Evolutionary conservation across 768 basidiomycete genomes (phyloP).

Genomic region (Pulveroboletus frians): DNA sequence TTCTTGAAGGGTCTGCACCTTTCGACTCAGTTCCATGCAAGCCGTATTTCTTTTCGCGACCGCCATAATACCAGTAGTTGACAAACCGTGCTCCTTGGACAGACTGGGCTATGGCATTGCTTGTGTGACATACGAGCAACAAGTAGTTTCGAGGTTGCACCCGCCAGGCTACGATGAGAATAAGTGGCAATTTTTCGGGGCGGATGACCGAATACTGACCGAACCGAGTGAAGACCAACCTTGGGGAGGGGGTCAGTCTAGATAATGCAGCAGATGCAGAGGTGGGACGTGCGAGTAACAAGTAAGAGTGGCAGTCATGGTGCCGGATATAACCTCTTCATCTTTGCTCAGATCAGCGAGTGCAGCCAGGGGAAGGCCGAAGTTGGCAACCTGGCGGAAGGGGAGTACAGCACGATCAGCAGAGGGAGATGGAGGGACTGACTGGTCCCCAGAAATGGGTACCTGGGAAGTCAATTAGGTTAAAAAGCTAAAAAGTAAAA

Average conservation of each 20-base stretch:
- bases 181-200: conserved; percentile 1
- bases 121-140: conserved; percentile 88
- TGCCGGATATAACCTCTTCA: conserved; percentile 94
- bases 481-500: conserved; percentile 12
- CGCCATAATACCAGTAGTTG: conserved; percentile 89
- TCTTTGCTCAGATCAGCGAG: conserved; percentile 87
- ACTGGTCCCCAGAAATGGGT: conserved; percentile 99
- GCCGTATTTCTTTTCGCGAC: conserved; percentile 66
- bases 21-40: conserved; percentile 30
- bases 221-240: conserved; percentile 91
- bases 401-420: conserved; percentile 5
- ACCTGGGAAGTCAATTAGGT: conserved; percentile 47
- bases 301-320: conserved; percentile 90
- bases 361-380: conserved; percentile 95
- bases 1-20: conserved; percentile 45
- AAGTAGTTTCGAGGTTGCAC: conserved; percentile 96
- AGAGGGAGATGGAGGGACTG: conserved; percentile 31
- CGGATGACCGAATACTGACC: conserved; percentile 39
- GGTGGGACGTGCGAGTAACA: conserved; percentile 79
- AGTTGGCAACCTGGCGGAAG: conserved; percentile 80
- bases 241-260: conserved; percentile 18
- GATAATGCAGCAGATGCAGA: conserved; percentile 6
- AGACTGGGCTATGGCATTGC: conserved; percentile 83
- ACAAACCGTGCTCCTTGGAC: conserved; percentile 81
- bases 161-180: conserved; percentile 65